Evolutionary conservation across 164 flowering plant genomes (phyloP).

Genomic region (Tinospora cordifolia): DNA sequence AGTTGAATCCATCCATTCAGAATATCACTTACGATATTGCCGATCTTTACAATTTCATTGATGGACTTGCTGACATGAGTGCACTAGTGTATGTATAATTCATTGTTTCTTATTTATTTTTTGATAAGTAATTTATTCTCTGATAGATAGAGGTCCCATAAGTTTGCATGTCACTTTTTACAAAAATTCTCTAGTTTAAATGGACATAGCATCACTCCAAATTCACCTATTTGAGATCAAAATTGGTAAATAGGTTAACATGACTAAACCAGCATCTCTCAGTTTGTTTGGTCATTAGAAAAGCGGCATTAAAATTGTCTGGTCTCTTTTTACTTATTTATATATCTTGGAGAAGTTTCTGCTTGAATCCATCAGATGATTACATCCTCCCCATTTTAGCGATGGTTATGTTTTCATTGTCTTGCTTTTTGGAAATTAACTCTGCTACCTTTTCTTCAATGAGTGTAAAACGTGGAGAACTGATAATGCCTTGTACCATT

Average conservation of each 20-base stretch:
- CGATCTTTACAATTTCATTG: constrained; percentile 90
- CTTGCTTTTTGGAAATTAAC: background rate
- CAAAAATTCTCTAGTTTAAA: background rate
- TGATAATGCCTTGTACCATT: constrained; percentile 5
- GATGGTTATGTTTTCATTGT: background rate
- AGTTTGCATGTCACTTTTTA: background rate
- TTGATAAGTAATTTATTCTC: background rate
- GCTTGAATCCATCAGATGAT: background rate
- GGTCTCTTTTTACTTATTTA: background rate
- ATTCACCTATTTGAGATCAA: background rate
- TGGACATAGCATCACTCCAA: background rate
- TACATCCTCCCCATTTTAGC: background rate
- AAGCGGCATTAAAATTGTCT: background rate
- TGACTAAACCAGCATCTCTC: background rate
- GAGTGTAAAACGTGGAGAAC: background rate
- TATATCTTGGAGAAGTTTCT: background rate
- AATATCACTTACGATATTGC: constrained; percentile 78
- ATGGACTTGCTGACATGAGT: constrained; percentile 91
- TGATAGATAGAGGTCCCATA: background rate
- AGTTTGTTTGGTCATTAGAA: background rate
- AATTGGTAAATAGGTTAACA: background rate
- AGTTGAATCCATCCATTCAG: constrained; percentile 65
- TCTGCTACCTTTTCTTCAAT: background rate
- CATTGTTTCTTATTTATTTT: constrained; percentile 11
- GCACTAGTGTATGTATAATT: constrained; percentile 71